Percentiles rank a stretch among this genome's conserved stretches.
Evolutionary conservation across 2,329 filamentous ascomycete species (phyloP).

Genomic region (Pseudocercospora crystallina): DNA sequence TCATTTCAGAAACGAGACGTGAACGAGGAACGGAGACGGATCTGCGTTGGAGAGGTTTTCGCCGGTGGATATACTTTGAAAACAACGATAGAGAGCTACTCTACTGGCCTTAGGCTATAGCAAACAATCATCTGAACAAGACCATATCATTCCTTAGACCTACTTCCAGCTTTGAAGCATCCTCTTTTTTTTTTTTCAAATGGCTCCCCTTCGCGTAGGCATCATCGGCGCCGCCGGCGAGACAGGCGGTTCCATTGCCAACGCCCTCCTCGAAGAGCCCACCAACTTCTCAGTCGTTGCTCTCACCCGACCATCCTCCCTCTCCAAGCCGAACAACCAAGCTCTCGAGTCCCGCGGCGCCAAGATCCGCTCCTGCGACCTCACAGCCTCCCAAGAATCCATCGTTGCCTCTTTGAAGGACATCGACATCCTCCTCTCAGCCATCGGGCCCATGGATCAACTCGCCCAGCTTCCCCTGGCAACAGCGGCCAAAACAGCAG

Average conservation of each 20-base stretch:
- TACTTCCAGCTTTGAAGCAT: not conserved
- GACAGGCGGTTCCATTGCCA: constrained; percentile 42
- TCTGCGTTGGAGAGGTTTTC: too few species aligned
- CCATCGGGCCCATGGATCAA: constrained; percentile 20
- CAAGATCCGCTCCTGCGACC: constrained; percentile 45
- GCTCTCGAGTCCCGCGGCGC: constrained; percentile 46
- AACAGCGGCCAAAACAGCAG: constrained; percentile 32
- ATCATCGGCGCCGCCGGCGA: constrained; percentile 44
- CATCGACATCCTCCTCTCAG: constrained; percentile 38
- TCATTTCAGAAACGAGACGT: too few species aligned
- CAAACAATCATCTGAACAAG: too few species aligned
- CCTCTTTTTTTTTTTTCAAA: not conserved
- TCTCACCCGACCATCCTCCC: constrained; percentile 48
- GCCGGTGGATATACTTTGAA: too few species aligned
- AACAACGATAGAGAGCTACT: too few species aligned
- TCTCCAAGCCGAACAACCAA: constrained; percentile 44
- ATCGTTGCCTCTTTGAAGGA: constrained; percentile 35
- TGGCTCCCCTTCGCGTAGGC: constrained; percentile 16
- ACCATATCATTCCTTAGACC: too few species aligned
- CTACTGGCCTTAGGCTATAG: not conserved
- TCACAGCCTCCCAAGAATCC: constrained; percentile 36
- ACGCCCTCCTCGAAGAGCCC: constrained; percentile 37
- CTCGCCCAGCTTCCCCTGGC: constrained; percentile 29
- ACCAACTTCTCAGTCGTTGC: constrained; percentile 42
- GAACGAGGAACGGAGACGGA: too few species aligned